A percentile compares a stretch with the other conserved stretches of the same genome.
These are phyloP conservation scores for Trametes versicolor DNA, from an alignment of 1,284 basidiomycete species.

Conservation along the genomic window DNA sequence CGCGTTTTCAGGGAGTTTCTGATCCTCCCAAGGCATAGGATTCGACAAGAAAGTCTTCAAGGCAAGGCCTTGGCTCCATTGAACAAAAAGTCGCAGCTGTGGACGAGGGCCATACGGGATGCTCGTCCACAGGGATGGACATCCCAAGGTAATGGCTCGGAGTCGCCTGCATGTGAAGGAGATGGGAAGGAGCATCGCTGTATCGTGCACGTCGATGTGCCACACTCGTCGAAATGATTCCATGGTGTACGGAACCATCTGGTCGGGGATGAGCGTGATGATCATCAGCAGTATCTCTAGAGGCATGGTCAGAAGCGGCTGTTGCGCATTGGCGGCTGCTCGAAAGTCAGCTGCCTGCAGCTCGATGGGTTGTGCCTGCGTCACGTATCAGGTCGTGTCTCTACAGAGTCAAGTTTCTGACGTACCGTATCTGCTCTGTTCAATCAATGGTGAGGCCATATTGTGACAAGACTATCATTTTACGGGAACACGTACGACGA, in stretches of 20 bases:
- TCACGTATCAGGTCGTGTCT: no score
- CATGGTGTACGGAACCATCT: background rate
- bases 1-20: background rate
- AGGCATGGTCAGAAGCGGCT: background rate
- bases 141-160: conserved; percentile 7
- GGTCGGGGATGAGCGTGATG: background rate
- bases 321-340: background rate
- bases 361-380: no score
- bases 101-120: background rate
- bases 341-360: no score
- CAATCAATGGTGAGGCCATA: no score
- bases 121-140: conserved; percentile 13
- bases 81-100: background rate
- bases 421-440: no score
- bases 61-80: background rate
- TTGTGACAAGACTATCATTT: no score
- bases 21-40: background rate
- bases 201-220: conserved; percentile 2
- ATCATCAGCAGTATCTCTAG: background rate
- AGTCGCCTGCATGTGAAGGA: conserved; percentile 19
- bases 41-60: background rate
- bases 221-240: background rate
- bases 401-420: no score
- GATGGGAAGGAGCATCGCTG: conserved; percentile 11
- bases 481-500: no score